phyloP scores from a whole-genome alignment of 306 rosid genomes.

The Rosa rugosa region DNA sequence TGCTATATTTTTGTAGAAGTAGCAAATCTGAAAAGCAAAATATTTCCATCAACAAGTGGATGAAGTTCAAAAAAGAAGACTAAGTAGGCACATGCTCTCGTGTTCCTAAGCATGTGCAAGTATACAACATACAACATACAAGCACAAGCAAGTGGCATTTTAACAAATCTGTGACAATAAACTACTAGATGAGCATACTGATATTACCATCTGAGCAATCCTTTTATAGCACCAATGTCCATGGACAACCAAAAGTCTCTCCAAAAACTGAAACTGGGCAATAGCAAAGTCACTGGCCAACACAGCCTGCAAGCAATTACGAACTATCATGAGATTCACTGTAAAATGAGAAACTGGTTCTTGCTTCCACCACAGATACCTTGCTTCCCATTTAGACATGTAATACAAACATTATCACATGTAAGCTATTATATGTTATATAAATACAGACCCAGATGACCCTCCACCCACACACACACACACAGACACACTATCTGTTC shows the following conservation, averaged over 20 bases:
- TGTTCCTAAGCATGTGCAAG: constrained; percentile 22
- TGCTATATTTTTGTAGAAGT: constrained; percentile 98
- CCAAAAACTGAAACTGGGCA: constrained; percentile 86
- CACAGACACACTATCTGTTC: neutral
- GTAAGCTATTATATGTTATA: neutral
- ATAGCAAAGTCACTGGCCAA: constrained; percentile 98
- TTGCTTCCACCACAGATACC: constrained; percentile 15
- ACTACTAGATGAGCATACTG: constrained; percentile 14
- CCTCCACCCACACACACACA: neutral
- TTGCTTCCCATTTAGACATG: neutral
- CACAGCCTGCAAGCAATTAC: constrained; percentile 76
- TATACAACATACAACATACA: neutral
- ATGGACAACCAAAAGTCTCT: constrained; percentile 97
- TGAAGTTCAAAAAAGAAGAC: neutral
- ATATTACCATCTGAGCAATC: constrained; percentile 95
- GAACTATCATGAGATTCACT: constrained; percentile 30
- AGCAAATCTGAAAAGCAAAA: constrained; percentile 76
- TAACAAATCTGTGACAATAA: neutral
- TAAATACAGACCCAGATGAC: neutral
- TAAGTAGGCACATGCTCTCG: neutral
- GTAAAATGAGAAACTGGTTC: constrained; percentile 7
- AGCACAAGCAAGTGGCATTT: constrained; percentile 13
- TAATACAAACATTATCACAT: neutral
- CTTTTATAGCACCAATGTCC: constrained; percentile 99
- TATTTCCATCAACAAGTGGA: constrained; percentile 11